A percentile compares a stretch with the other conserved stretches of the same genome.
Evolutionary conservation across 2,329 filamentous ascomycete genomes (phyloP).

Genomic region (Dactylellina cionopaga): DNA sequence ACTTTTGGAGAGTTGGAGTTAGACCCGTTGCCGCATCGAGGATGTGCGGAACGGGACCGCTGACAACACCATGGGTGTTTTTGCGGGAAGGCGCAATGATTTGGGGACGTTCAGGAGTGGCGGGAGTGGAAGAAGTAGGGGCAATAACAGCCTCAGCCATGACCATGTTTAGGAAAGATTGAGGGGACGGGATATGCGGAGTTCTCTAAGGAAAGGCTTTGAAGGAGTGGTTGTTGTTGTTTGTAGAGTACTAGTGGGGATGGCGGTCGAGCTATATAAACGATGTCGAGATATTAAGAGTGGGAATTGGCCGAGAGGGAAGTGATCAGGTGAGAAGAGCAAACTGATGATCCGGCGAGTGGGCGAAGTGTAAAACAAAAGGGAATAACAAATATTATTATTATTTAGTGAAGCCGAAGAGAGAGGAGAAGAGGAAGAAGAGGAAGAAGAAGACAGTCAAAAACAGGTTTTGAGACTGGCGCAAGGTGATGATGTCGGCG

Average conservation of each 20-base stretch:
- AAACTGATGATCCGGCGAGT: constrained; percentile 25
- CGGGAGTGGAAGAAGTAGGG: constrained; percentile 16
- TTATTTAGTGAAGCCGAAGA: no score
- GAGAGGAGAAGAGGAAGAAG: background rate
- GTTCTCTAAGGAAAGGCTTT: background rate
- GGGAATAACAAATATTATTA: no score
- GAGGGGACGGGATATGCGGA: background rate
- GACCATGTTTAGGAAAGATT: constrained; percentile 29
- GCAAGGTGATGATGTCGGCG: constrained; percentile 2
- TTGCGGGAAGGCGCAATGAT: constrained; percentile 62
- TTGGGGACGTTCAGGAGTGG: constrained; percentile 9
- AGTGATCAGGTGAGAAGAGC: constrained; percentile 18
- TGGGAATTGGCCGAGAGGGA: constrained; percentile 27
- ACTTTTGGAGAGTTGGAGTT: constrained; percentile 74
- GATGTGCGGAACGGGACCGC: constrained; percentile 67
- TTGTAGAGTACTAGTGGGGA: background rate
- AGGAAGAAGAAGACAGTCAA: background rate
- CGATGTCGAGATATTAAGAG: constrained; percentile 22
- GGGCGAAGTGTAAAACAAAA: background rate
- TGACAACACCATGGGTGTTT: constrained; percentile 65
- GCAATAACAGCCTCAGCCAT: constrained; percentile 42
- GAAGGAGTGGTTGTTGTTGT: background rate
- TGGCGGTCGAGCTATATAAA: constrained; percentile 16
- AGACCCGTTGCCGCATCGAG: constrained; percentile 64
- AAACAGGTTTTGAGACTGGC: constrained; percentile 9